These are phyloP conservation scores for Artemisia tridentata DNA, from an alignment of 129 eudicot genomes.

Conservation along the genomic window DNA sequence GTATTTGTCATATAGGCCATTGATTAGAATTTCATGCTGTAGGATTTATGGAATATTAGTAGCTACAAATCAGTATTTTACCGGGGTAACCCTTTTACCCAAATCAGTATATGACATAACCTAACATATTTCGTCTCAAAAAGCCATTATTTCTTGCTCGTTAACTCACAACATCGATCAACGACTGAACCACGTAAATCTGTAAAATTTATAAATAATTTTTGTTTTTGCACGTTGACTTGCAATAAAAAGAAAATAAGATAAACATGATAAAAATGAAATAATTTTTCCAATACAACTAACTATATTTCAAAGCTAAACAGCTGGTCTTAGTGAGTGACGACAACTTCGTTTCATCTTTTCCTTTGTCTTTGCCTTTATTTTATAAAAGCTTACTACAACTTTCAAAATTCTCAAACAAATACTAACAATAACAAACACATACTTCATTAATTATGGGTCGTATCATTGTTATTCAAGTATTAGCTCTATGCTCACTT, in stretches of 20 bases:
- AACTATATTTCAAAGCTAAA: slow-evolving; percentile 26
- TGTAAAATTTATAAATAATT: background rate
- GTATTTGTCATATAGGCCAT: too few relatives aligned
- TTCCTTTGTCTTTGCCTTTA: slow-evolving; percentile 4
- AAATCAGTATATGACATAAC: too few relatives aligned
- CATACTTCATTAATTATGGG: slow-evolving; percentile 35
- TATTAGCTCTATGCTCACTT: slow-evolving; percentile 30
- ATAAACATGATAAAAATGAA: background rate
- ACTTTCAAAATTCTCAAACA: background rate
- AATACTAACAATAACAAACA: background rate
- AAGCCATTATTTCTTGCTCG: too few relatives aligned
- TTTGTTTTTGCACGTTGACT: background rate
- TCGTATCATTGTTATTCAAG: slow-evolving; percentile 26
- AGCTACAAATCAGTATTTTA: too few relatives aligned
- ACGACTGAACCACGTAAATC: too few relatives aligned
- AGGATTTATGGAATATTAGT: too few relatives aligned
- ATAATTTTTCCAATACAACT: slow-evolving; percentile 6
- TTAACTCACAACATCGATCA: too few relatives aligned
- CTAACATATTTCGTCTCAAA: too few relatives aligned
- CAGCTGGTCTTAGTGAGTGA: slow-evolving; percentile 40
- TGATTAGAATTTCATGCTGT: too few relatives aligned
- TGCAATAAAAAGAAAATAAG: background rate
- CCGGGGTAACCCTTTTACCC: too few relatives aligned
- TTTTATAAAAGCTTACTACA: slow-evolving; percentile 24
- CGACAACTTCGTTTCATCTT: slow-evolving; percentile 29